These are phyloP conservation scores for Venturia aucupariae DNA, from an alignment of 2,329 filamentous ascomycete species.

Conservation along the genomic window DNA sequence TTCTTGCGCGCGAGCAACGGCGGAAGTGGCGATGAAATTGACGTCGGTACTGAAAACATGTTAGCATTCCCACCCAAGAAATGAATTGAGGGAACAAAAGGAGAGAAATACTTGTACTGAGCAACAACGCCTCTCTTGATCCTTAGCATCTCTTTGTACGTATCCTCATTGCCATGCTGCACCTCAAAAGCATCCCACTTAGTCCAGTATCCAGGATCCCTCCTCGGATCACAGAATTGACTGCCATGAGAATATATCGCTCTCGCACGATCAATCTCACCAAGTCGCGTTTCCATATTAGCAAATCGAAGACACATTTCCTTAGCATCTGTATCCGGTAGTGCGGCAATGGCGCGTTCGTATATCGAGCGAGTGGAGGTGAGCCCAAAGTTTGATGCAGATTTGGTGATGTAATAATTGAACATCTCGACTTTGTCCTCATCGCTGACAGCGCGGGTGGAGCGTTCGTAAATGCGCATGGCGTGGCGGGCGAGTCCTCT, in stretches of 20 bases:
- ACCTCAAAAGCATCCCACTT: conserved; percentile 98
- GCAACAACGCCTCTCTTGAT: conserved; percentile 97
- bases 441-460: conserved; percentile 86
- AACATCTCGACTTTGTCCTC: conserved; percentile 97
- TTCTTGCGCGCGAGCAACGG: conserved; percentile 70
- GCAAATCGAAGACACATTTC: conserved; percentile 99
- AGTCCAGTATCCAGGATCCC: conserved; percentile 82
- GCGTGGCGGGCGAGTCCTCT: conserved; percentile 88
- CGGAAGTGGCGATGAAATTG: conserved; percentile 95
- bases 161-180: conserved; percentile 96
- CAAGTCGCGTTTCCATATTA: conserved; percentile 85
- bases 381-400: conserved; percentile 92
- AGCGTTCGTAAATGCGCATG: conserved; percentile 98
- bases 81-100: conserved; percentile 5
- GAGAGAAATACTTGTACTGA: conserved; percentile 67
- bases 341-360: conserved; percentile 85
- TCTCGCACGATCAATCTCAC: conserved; percentile 87
- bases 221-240: conserved; percentile 93
- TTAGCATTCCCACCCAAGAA: conserved; percentile 25
- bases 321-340: conserved; percentile 86
- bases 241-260: conserved; percentile 95
- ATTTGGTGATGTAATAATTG: conserved; percentile 99
- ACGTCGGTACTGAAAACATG: conserved; percentile 63
- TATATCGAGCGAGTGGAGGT: conserved; percentile 93
- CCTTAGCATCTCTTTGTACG: conserved; percentile 97